These are phyloP conservation scores for Cladosporium phlei DNA, from an alignment of 2,329 filamentous ascomycete species.

Conservation along the genomic window DNA sequence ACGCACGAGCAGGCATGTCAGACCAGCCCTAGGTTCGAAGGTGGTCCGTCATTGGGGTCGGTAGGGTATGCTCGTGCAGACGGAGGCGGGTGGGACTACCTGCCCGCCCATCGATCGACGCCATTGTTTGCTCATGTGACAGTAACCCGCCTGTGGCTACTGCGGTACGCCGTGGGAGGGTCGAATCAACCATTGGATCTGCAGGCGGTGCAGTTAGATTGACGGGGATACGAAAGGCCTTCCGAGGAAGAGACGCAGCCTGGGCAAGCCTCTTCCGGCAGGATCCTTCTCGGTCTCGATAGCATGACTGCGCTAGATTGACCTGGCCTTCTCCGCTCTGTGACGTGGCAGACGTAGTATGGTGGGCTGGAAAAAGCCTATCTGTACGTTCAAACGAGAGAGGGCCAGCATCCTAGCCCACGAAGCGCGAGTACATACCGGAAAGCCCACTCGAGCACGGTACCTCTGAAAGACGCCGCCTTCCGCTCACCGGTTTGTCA, in stretches of 20 bases:
- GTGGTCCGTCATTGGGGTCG: slow-evolving; percentile 12
- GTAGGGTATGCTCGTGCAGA: slow-evolving; percentile 18
- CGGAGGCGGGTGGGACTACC: slow-evolving; percentile 23
- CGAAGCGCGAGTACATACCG: slow-evolving; percentile 8
- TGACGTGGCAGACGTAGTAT: slow-evolving; percentile 48
- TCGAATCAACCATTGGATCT: slow-evolving; percentile 40
- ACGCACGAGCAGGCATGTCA: slow-evolving; percentile 35
- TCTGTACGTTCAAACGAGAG: slow-evolving; percentile 14
- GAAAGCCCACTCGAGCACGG: slow-evolving; percentile 2
- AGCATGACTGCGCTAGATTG: slow-evolving; percentile 42
- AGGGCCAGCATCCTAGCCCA: slow-evolving; percentile 9
- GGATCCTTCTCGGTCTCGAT: slow-evolving; percentile 17
- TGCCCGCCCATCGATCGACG: slow-evolving; percentile 33
- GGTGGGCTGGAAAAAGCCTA: slow-evolving; percentile 29
- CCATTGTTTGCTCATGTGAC: slow-evolving; percentile 36
- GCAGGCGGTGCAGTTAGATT: slow-evolving; percentile 16
- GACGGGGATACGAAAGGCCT: slow-evolving; percentile 17
- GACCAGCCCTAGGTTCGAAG: slow-evolving; percentile 16
- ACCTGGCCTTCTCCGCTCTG: slow-evolving; percentile 48
- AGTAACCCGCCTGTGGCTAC: slow-evolving; percentile 36
- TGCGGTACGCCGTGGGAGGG: slow-evolving; percentile 39
- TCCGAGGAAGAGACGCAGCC: slow-evolving; percentile 29
- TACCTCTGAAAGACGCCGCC: neutral
- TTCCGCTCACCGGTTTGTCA: slow-evolving; percentile 13
- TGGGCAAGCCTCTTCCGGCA: slow-evolving; percentile 35